A percentile compares a stretch with the other conserved stretches of the same genome.
phyloP scores from a whole-genome alignment of 2,329 filamentous ascomycete species.

The Pseudogymnoascus sp. region DNA sequence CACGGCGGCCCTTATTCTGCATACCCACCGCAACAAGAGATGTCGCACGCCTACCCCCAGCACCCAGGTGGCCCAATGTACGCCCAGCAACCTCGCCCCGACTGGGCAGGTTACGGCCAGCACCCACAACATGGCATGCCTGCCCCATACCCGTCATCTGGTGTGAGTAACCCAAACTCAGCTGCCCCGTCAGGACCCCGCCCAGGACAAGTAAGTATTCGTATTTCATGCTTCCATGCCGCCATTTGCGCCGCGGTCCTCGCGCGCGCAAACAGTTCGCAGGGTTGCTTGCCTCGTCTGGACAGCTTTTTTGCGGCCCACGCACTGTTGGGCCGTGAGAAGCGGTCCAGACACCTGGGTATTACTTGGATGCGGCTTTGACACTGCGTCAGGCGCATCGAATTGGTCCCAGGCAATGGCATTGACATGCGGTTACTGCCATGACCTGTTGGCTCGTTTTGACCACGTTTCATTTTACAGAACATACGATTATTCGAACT shows the following conservation, averaged over 20 bases:
- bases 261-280: background rate
- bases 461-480: conserved; percentile 11
- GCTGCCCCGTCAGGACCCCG: conserved; percentile 42
- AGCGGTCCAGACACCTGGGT: background rate
- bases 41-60: conserved; percentile 68
- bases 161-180: conserved; percentile 41
- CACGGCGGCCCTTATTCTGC: conserved; percentile 69
- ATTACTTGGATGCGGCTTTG: background rate
- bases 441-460: conserved; percentile 7
- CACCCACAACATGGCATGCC: conserved; percentile 29
- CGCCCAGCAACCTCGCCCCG: conserved; percentile 55
- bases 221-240: conserved; percentile 1
- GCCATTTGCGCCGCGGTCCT: background rate
- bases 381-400: background rate
- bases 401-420: background rate
- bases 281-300: background rate
- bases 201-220: conserved; percentile 50
- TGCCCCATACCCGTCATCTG: conserved; percentile 25
- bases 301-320: background rate
- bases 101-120: conserved; percentile 63
- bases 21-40: conserved; percentile 77
- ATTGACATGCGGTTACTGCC: background rate
- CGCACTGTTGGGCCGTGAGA: background rate
- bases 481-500: conserved; percentile 12
- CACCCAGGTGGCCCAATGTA: conserved; percentile 54